Base-by-base conservation (phyloP, 2,329 filamentous ascomycete genomes). In the Trichoderma oligosporum region DNA sequence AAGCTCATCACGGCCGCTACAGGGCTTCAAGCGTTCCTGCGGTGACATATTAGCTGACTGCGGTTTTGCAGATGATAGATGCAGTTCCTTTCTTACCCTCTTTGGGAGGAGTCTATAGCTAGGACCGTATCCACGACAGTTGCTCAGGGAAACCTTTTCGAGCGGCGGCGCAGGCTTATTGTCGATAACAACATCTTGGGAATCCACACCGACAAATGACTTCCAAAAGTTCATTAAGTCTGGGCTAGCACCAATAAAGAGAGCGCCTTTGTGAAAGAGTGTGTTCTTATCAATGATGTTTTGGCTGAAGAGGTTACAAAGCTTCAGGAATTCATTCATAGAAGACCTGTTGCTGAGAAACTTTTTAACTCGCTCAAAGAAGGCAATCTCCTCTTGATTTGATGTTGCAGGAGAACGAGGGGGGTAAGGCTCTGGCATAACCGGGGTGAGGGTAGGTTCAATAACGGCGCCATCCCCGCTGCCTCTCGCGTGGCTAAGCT, bases 351-450 rank as follows among this genome's bases (percentile, higher is more conserved):
- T 97, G 60, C 88, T 86, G 58, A 99, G 90, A 67, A 88, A 93
- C 73, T 99, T 99, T 81, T 97, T 97, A 16, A 94, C 91, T 7
- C 91, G 87, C 61, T 99, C 94, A 66, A 99, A 99, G 74, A 97
- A 97, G 2, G 85, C 85, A 52, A 97, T 81, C 68, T 97, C 93
- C 58, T 97, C 93, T 54, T 86, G 82, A 22, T 82, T 88, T 1
- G 91, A 88, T n/a, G 85, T 85, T 7, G 86, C 78, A 1, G 86
- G 84, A 0, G 86, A 83, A 0, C 85, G 86, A 1, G 92, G 91
- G 12, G 88, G 85, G 29, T 97, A 82, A 2, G 94, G 92, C 68
- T 93, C 89, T 1, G 94, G 94, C 63, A 96, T 83, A 47, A 90
- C 84, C 1, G 94, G 94, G 1, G 93, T 91, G 45, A 99, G 76